Conservation (phyloP, 208 protist species). For the Crithidia thermophila region DNA sequence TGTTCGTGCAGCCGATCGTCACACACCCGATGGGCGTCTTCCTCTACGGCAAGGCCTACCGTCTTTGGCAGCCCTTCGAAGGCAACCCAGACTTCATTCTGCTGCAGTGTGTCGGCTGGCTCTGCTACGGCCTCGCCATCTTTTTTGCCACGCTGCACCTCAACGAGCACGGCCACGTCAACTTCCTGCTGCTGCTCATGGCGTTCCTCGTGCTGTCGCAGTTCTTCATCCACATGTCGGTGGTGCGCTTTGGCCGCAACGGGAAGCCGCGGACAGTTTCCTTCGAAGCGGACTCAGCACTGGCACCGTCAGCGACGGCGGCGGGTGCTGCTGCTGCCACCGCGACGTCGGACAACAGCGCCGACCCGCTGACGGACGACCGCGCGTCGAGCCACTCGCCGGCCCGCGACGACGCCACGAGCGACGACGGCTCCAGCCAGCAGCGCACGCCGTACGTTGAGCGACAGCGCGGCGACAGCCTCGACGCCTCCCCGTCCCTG, state of each 20-base stretch:
- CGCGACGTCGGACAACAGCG: not conserved
- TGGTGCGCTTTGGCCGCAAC: slow-evolving; percentile 51
- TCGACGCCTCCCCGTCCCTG: not conserved
- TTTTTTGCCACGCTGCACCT: slow-evolving; percentile 69
- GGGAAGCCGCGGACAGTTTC: not conserved
- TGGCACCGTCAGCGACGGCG: not conserved
- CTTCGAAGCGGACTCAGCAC: not conserved
- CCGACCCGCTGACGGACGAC: not conserved
- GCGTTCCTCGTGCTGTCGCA: slow-evolving; percentile 58
- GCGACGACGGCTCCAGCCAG: not conserved
- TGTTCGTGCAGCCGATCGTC: slow-evolving; percentile 61
- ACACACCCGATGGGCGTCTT: slow-evolving; percentile 72
- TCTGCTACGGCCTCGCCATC: slow-evolving; percentile 53
- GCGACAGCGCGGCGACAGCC: not conserved
- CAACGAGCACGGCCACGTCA: slow-evolving; percentile 37
- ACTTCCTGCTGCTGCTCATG: slow-evolving; percentile 50
- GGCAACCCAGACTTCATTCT: slow-evolving; percentile 64
- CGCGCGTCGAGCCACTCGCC: not conserved
- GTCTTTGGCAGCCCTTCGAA: slow-evolving; percentile 65
- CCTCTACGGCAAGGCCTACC: slow-evolving; percentile 57
- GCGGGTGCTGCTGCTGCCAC: not conserved
- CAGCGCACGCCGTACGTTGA: not conserved
- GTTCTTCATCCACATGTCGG: slow-evolving; percentile 67
- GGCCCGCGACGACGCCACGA: slow-evolving; percentile 1
- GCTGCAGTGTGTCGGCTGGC: slow-evolving; percentile 63